phyloP scores from a whole-genome alignment of 495 filamentous ascomycete genomes.

The Lophiotrema nucula region DNA sequence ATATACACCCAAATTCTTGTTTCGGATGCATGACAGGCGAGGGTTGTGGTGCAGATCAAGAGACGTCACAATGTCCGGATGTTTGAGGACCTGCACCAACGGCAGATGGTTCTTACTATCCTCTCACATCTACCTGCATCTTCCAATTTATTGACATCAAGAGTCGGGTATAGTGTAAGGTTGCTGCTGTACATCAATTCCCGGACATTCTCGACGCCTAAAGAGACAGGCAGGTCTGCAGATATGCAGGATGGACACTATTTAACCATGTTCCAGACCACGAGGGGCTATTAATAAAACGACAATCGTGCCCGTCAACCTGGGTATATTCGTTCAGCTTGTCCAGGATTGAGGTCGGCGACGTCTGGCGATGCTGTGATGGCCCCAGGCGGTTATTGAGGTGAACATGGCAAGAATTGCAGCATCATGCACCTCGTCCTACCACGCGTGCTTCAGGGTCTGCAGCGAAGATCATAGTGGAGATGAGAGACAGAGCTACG shows the following conservation, averaged over 20 bases:
- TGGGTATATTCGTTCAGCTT: constrained; percentile 8
- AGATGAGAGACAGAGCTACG: neutral
- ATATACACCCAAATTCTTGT: constrained; percentile 2
- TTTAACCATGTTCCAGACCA: constrained; percentile 30
- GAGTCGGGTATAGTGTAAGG: neutral
- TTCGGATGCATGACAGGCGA: neutral
- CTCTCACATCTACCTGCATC: neutral
- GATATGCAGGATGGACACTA: neutral
- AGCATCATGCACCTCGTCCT: neutral
- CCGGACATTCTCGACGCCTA: no score
- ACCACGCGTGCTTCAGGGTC: constrained; percentile 1
- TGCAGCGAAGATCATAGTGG: neutral
- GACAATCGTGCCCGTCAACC: constrained; percentile 15
- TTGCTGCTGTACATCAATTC: neutral
- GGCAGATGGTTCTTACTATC: neutral
- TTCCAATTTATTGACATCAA: constrained; percentile 2
- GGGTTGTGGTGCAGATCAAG: constrained; percentile 3
- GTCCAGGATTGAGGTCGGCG: neutral
- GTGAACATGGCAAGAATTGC: neutral
- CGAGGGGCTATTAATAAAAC: constrained; percentile 15
- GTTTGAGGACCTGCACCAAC: neutral
- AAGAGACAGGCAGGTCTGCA: no score
- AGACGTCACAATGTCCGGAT: constrained; percentile 3
- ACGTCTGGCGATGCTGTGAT: neutral
- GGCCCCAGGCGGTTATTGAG: constrained; percentile 4